Evolutionary conservation across 2,329 filamentous ascomycete species (phyloP).

Genomic region (Aspergillus sclerotialis): DNA sequence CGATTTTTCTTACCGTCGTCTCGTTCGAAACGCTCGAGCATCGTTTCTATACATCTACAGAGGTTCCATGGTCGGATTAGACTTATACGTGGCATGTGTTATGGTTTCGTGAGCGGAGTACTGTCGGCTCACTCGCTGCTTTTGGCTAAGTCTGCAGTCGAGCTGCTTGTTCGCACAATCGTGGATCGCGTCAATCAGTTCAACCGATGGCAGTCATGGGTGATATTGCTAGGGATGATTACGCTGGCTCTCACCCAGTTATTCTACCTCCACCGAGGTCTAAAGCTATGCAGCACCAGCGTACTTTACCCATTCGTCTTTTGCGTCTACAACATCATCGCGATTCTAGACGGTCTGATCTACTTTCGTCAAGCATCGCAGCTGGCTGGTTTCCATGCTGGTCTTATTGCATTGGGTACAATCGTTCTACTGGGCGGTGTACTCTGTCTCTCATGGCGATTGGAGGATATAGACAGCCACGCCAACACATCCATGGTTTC

Average conservation of each 20-base stretch:
- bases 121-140: slow-evolving; percentile 88
- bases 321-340: slow-evolving; percentile 98
- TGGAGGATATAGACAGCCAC: slow-evolving; percentile 57
- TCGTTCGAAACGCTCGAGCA: slow-evolving; percentile 23
- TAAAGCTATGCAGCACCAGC: slow-evolving; percentile 92
- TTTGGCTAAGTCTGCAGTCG: slow-evolving; percentile 92
- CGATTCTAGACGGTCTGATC: slow-evolving; percentile 92
- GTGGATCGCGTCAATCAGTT: slow-evolving; percentile 88
- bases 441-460: slow-evolving; percentile 84
- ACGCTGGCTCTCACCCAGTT: slow-evolving; percentile 79
- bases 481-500: slow-evolving; percentile 28
- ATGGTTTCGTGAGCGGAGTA: slow-evolving; percentile 85
- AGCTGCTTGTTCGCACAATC: slow-evolving; percentile 81
- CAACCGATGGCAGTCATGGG: slow-evolving; percentile 89
- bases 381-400: slow-evolving; percentile 66
- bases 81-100: slow-evolving; percentile 73
- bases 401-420: slow-evolving; percentile 73
- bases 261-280: slow-evolving; percentile 87
- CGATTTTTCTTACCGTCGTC: slow-evolving; percentile 30
- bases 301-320: slow-evolving; percentile 96
- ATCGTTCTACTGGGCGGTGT: slow-evolving; percentile 80
- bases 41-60: slow-evolving; percentile 40
- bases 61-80: slow-evolving; percentile 57
- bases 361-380: slow-evolving; percentile 88
- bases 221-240: slow-evolving; percentile 75